Base-by-base conservation (phyloP, 2,329 filamentous ascomycete species). In the Chaetomiaceae sp. region DNA sequence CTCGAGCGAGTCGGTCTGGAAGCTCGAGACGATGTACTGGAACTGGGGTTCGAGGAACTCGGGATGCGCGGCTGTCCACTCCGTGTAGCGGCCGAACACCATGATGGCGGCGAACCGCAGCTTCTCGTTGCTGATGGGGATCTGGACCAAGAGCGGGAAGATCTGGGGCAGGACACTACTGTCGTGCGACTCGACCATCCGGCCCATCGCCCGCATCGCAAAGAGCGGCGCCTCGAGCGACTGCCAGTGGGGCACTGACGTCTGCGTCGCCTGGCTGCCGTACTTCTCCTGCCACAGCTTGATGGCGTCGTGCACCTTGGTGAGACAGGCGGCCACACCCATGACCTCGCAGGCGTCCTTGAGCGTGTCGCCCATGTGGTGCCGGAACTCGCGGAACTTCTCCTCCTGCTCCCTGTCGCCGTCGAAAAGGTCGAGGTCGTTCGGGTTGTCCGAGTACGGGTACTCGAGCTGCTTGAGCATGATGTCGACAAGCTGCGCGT, bases 71-170 rank as follows among this genome's bases (percentile, higher is more conserved):
- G 94, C 84, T 0, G 95, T 99, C 94, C 94, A 99, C 70, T 97
- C 92, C 0, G 95, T 99, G 68, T 99, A 99, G 58, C 94, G 83
- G 34, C 91, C 94, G 20, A 99, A 81, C 3, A 95, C 91, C 91
- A 99, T 96, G 65, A 97, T 96, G 6, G 92, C 92, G 58, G 95
- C 92, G 71, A 99, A 99, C 7, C 91, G 89, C n/a, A 99, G 81
- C 75, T 97, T 99, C 71, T 97, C 90, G 65, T 99, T 94, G 65
- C 99, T 94, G 65, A 89, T 86, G 0, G 94, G 94, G 56, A 99
- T 95, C 66, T 95, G 89, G 11, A 96, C 90, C 58, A 99, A 84
- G 53, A 99, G 78, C 17, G 91, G 91, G 74, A 99, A 96, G 15
- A 99, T 84, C 66, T 92, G 89, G 3, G 91, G 89, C 37, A 99